Conservation (phyloP, 192 early-diverging fungal species). For the Mortierella hygrophila region DNA sequence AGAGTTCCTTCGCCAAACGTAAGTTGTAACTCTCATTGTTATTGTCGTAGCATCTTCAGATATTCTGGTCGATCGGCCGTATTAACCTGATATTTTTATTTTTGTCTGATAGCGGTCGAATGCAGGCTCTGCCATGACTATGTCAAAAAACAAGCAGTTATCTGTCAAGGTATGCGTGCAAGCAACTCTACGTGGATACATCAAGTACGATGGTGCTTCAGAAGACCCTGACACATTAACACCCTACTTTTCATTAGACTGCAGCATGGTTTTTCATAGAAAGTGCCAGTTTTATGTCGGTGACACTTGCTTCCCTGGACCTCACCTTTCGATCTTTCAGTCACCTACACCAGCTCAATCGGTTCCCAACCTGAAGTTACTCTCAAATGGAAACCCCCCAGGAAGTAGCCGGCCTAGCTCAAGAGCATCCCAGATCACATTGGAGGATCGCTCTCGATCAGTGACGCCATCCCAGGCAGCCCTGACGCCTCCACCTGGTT, state of each 20-base stretch:
- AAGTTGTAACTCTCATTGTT: slow-evolving; percentile 23
- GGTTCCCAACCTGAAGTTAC: slow-evolving; percentile 32
- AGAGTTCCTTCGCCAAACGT: slow-evolving; percentile 70
- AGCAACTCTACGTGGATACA: not conserved
- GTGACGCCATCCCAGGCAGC: slow-evolving; percentile 41
- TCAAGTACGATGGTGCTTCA: too few relatives aligned
- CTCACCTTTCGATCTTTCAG: slow-evolving; percentile 43
- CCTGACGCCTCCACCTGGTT: slow-evolving; percentile 26
- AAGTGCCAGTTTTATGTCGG: slow-evolving; percentile 46
- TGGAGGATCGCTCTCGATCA: slow-evolving; percentile 37
- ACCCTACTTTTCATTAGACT: slow-evolving; percentile 19
- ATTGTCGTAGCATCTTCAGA: not conserved
- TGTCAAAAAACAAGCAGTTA: slow-evolving; percentile 61
- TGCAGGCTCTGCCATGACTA: slow-evolving; percentile 63
- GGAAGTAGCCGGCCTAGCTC: slow-evolving; percentile 37
- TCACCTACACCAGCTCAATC: slow-evolving; percentile 34
- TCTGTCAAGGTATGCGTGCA: slow-evolving; percentile 65
- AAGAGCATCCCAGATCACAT: slow-evolving; percentile 29
- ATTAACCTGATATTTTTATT: not conserved
- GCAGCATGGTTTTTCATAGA: slow-evolving; percentile 50
- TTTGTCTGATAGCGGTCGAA: slow-evolving; percentile 54
- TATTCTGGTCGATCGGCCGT: not conserved
- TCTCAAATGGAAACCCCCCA: slow-evolving; percentile 20
- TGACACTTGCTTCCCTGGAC: slow-evolving; percentile 51
- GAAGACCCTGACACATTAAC: not conserved